Evolutionary conservation across 768 basidiomycete genomes (phyloP).

Genomic region (Roridomyces roridus): DNA sequence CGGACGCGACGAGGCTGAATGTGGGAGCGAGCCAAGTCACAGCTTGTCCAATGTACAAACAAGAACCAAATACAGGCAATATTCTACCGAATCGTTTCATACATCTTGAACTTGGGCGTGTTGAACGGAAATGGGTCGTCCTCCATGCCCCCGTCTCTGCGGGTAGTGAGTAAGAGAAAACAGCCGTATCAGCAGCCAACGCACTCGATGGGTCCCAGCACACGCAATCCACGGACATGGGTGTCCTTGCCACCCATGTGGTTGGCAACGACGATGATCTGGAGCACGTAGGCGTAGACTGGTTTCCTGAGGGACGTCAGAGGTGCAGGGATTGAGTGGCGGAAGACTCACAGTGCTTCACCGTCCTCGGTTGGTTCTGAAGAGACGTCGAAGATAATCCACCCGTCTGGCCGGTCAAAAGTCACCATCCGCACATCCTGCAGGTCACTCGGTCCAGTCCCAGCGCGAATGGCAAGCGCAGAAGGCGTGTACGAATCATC

Average conservation of each 20-base stretch:
- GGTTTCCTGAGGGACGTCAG: constrained; percentile 63
- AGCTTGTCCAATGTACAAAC: neutral
- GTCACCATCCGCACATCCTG: constrained; percentile 90
- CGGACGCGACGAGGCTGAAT: neutral
- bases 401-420: constrained; percentile 91
- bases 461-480: constrained; percentile 87
- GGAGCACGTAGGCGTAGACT: constrained; percentile 87
- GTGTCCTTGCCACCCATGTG: constrained; percentile 99
- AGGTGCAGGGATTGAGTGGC: neutral
- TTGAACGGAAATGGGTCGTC: constrained; percentile 80
- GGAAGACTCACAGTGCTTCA: constrained; percentile 71
- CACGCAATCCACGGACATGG: constrained; percentile 88
- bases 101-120: constrained; percentile 72
- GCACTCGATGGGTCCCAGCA: constrained; percentile 88
- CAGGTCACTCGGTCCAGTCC: constrained; percentile 89
- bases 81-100: constrained; percentile 73
- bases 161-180: constrained; percentile 5
- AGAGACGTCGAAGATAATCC: constrained; percentile 88
- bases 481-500: constrained; percentile 99
- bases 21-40: neutral
- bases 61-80: neutral
- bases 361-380: constrained; percentile 81
- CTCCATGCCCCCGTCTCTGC: constrained; percentile 52
- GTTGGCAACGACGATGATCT: constrained; percentile 89
- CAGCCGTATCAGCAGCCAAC: constrained; percentile 12